phyloP scores from a whole-genome alignment of 2,329 filamentous ascomycete genomes.

The Ophiobolus disseminans region DNA sequence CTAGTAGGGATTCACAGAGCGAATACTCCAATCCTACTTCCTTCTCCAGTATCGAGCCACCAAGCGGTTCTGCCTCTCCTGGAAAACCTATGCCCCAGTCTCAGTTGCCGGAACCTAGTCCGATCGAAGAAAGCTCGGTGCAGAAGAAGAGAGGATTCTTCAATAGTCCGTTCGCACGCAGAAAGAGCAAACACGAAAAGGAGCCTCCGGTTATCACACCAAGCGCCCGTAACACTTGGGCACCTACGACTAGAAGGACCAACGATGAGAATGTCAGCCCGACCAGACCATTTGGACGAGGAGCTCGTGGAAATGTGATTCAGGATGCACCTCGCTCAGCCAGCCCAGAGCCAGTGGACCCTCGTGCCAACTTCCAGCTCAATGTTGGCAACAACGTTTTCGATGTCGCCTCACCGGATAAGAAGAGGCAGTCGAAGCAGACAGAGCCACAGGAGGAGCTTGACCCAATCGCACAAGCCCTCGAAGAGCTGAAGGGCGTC shows the following conservation, averaged over 20 bases:
- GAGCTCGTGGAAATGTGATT: conserved; percentile 35
- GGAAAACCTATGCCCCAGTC: conserved; percentile 61
- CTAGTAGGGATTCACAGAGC: conserved; percentile 86
- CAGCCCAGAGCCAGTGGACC: conserved; percentile 82
- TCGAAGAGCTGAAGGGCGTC: conserved; percentile 90
- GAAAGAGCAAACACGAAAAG: conserved; percentile 85
- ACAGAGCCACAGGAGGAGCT: conserved; percentile 64
- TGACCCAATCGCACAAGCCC: conserved; percentile 89
- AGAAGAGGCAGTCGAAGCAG: conserved; percentile 56
- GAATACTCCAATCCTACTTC: conserved; percentile 91
- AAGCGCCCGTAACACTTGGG: conserved; percentile 62
- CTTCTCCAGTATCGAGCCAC: conserved; percentile 82
- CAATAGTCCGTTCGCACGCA: conserved; percentile 84
- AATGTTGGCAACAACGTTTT: conserved; percentile 98
- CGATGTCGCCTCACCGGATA: conserved; percentile 81
- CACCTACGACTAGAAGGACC: conserved; percentile 48
- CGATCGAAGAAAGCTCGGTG: conserved; percentile 56
- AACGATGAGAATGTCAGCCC: conserved; percentile 54
- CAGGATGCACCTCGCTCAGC: conserved; percentile 46
- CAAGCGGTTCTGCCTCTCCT: conserved; percentile 76
- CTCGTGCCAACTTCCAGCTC: conserved; percentile 88
- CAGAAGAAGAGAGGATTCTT: conserved; percentile 86
- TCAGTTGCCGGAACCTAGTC: conserved; percentile 29
- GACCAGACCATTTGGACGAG: conserved; percentile 49
- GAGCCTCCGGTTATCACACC: conserved; percentile 59